A percentile compares a stretch with the other conserved stretches of the same genome.
phyloP scores from a whole-genome alignment of 495 filamentous ascomycete genomes.

The Hapsidospora chrysogenum region DNA sequence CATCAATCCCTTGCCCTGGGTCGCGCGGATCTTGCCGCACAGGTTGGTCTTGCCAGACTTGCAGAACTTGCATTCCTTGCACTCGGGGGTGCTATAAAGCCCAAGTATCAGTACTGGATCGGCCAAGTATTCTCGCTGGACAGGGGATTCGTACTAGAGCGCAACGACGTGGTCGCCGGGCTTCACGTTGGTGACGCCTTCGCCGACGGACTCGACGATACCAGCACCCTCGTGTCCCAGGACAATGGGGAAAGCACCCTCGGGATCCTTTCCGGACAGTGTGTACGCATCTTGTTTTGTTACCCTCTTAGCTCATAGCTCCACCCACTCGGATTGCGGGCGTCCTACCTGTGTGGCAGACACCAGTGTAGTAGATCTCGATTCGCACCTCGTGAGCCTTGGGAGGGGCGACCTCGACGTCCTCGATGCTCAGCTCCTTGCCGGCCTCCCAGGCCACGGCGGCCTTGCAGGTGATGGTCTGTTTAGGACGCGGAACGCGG shows the following conservation, averaged over 20 bases:
- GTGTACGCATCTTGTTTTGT: constrained; percentile 99
- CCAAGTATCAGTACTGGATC: no score
- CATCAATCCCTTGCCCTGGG: constrained; percentile 92
- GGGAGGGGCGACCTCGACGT: constrained; percentile 84
- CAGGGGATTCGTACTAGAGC: constrained; percentile 53
- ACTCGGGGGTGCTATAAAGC: constrained; percentile 82
- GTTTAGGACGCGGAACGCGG: constrained; percentile 3
- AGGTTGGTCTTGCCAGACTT: constrained; percentile 98
- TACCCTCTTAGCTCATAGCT: no score
- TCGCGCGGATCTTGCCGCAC: constrained; percentile 96
- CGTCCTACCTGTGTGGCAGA: constrained; percentile 82
- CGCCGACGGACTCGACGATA: constrained; percentile 90
- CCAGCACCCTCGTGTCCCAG: constrained; percentile 95
- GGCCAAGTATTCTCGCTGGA: no score
- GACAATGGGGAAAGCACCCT: constrained; percentile 93
- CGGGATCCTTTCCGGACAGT: constrained; percentile 91
- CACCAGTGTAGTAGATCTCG: constrained; percentile 89
- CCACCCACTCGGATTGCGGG: not conserved
- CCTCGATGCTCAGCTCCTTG: constrained; percentile 74
- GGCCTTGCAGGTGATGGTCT: constrained; percentile 52
- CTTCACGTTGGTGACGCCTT: constrained; percentile 89
- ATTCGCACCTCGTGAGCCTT: constrained; percentile 92
- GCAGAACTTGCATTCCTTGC: constrained; percentile 97
- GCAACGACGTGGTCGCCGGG: constrained; percentile 85
- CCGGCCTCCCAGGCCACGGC: constrained; percentile 94